Percentiles rank a stretch among this genome's conserved stretches.
phyloP scores from a whole-genome alignment of 2,329 filamentous ascomycete genomes.

The Cryphonectria carpinicola region DNA sequence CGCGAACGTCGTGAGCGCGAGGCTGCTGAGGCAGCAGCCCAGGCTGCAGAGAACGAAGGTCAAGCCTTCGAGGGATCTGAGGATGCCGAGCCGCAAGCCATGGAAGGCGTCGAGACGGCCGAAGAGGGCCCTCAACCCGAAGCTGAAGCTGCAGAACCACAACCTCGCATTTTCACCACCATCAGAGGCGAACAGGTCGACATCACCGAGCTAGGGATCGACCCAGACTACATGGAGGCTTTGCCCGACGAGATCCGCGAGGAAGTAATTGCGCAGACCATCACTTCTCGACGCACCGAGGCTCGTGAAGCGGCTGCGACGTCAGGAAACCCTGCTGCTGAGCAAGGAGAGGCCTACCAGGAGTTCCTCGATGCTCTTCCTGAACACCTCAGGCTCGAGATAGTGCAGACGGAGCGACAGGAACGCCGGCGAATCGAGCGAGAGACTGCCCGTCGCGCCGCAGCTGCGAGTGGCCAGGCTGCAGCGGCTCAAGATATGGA shows the following conservation, averaged over 20 bases:
- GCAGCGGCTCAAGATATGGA: constrained; percentile 74
- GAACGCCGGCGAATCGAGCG: constrained; percentile 88
- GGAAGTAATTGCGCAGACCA: constrained; percentile 90
- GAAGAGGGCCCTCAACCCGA: constrained; percentile 38
- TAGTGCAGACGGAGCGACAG: constrained; percentile 86
- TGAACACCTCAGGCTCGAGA: constrained; percentile 84
- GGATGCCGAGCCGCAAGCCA: constrained; percentile 45
- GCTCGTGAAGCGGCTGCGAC: constrained; percentile 66
- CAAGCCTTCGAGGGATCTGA: constrained; percentile 51
- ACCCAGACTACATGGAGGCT: constrained; percentile 92
- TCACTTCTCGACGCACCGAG: constrained; percentile 80
- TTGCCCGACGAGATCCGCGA: constrained; percentile 96
- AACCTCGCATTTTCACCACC: constrained; percentile 74
- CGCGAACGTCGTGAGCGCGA: constrained; percentile 64
- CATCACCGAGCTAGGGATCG: constrained; percentile 92
- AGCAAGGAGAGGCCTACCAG: constrained; percentile 80
- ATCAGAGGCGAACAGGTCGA: constrained; percentile 88
- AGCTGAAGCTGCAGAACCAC: constrained; percentile 48
- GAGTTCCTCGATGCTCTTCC: constrained; percentile 94
- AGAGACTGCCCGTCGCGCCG: constrained; percentile 75
- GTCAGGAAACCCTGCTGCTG: constrained; percentile 60
- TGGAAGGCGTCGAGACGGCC: constrained; percentile 68
- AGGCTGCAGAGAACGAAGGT: constrained; percentile 30
- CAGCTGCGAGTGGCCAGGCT: constrained; percentile 58
- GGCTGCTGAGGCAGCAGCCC: constrained; percentile 61